Evolutionary conservation across 2,329 filamentous ascomycete species (phyloP), one percentile per base, ranked within the genome.

Genomic region (Sporothrix schenckii): DNA sequence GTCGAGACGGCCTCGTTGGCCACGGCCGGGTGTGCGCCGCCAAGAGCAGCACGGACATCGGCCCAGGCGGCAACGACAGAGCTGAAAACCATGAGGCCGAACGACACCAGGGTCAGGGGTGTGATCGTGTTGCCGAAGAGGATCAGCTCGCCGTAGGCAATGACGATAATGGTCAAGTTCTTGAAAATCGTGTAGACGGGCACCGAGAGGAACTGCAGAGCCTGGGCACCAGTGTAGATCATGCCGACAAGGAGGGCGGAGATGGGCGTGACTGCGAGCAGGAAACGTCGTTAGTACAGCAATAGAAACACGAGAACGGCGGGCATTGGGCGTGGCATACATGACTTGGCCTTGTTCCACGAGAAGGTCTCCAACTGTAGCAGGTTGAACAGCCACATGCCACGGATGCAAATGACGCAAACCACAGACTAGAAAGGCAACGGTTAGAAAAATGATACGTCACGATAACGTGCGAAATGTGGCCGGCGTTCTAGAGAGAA

Each of bases 141-240:
- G 68, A 99, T 87, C 41, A 99, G 94, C 82, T 99, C 95, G 75
- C 95, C 95, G 76, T 99, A 99, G 70, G 95, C 95, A 77, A 98
- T 99, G 74, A 98, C 89, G 77, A 99, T 98, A 80, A 97, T 99
- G 72, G 95, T 98, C 84, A 99, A 82, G 83, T 99, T 99, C 87
- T 99, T 99, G 87, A 99, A 99, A 80, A 99, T 99, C 70, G 95
- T 99, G 83, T 99, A 99, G 34, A 99, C 95, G 30, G 95, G 95
- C 70, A 99, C 97, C 44, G 94, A 97, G 72, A 99, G 91, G 82
- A 90, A 98, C 82, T 97, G 93, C 60, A 99, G 89, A 24, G 95
- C 93, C 84, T 97, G 97, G 77, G 92, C 95, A 77, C 93, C 90
- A 69, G 95, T 98, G 83, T 98, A 99, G 81, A 99, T 98, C 95